Percentiles rank a stretch among this genome's conserved stretches.
These are phyloP conservation scores for Epichloe festucae DNA, from an alignment of 2,329 filamentous ascomycete species.

Conservation along the genomic window DNA sequence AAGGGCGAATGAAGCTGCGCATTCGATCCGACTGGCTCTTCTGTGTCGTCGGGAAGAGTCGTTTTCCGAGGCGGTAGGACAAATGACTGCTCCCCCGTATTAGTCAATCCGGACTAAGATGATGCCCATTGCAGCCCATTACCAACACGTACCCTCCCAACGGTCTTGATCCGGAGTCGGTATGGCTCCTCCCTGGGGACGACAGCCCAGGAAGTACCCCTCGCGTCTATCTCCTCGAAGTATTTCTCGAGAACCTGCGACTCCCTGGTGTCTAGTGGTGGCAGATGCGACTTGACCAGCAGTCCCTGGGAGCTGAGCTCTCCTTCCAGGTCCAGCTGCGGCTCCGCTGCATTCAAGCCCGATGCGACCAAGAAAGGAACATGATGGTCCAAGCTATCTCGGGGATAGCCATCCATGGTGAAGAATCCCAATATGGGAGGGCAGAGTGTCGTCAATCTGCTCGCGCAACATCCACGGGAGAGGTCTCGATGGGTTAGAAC, in stretches of 20 bases:
- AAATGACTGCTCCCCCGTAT: conserved; percentile 29
- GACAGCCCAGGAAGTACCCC: conserved; percentile 52
- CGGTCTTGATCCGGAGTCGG: conserved; percentile 56
- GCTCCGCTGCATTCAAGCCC: conserved; percentile 43
- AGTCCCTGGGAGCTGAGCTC: conserved; percentile 45
- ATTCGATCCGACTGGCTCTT: conserved; percentile 32
- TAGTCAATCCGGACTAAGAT: conserved; percentile 14
- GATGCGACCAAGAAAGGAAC: conserved; percentile 74
- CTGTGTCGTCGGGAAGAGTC: conserved; percentile 36
- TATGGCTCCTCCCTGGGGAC: conserved; percentile 38
- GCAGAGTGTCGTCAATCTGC: not conserved
- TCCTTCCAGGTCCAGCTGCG: conserved; percentile 30
- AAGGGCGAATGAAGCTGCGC: conserved; percentile 75
- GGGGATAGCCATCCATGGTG: conserved; percentile 66
- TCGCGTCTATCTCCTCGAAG: conserved; percentile 53
- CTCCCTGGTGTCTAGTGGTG: conserved; percentile 50
- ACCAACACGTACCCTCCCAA: conserved; percentile 59
- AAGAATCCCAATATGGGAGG: conserved; percentile 10
- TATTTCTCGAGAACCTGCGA: conserved; percentile 52
- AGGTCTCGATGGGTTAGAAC: conserved; percentile 8
- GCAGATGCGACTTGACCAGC: conserved; percentile 57
- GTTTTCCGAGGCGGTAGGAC: conserved; percentile 45
- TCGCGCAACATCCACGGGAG: conserved; percentile 1
- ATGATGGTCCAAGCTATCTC: conserved; percentile 74
- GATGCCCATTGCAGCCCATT: not conserved